Base-by-base conservation (phyloP, 2,329 filamentous ascomycete species). In the Curvularia hawaiiensis region DNA sequence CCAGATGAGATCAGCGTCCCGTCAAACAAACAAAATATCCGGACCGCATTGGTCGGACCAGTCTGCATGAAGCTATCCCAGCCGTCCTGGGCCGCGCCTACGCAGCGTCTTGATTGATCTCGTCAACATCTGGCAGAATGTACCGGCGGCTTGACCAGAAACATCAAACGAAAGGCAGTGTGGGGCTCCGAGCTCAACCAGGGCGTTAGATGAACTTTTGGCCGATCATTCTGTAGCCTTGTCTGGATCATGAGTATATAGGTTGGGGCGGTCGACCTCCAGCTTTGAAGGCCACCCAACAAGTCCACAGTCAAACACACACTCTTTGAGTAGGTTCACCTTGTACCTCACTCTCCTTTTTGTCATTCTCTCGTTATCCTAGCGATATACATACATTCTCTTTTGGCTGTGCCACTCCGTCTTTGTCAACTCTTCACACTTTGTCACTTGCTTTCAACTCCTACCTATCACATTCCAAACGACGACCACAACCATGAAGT, bases 401-500 rank as follows among this genome's bases (percentile, higher is more conserved):
- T 52, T 52, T 61, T 58, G 59, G 58, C 61, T 57, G 63, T 41
- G 61, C 61, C 61, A 58, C 16, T 58, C 49, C 50, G 28, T 52
- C 38, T 48, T 55, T 52, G 18, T 35, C 14, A 43, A 12, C 26
- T 22, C 26, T 33, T 50, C 52, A 38, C 41, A 30, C 35, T 38
- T 33, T 26, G 5, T 31, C 50, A 33, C 24, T 46, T 30, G 10
- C 40, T 28, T 28, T 20, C 14, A 30, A n/a, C n/a, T 22, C 16
- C 47, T 30, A 26, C 40, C 1, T 35, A 43, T 20, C 2, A 31
- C 30, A 41, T 35, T 16, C 22, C 28, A 18, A 16, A 30, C 28
- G 40, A 40, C 48, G 40, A 46, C 26, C 9, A 18, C 48, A 26
- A 50, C n/a, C 59, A 71, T 71, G 68, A 67, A 59, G 56, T 63